Evolutionary conservation across 371 early-diverging fungal genomes (phyloP), one percentile per base, ranked within the genome.

Genomic region (Zancudomyces culisetae): DNA sequence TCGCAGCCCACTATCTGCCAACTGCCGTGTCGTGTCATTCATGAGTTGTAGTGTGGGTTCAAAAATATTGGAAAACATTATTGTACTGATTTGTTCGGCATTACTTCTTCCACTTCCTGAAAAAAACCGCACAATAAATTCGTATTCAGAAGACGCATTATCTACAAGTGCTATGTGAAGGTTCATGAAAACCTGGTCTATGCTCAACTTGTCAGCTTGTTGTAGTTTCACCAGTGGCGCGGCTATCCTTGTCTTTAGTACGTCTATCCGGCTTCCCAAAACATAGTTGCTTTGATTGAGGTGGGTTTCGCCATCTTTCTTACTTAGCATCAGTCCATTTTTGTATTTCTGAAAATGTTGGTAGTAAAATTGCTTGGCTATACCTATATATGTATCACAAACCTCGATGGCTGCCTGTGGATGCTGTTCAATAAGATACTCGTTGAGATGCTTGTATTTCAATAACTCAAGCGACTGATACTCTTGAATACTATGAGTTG

Each of bases 81-180:
- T n/a, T n/a, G n/a, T n/a, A 73, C 63, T 50, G 55, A 56, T 27
- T 69, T 63, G 49, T 70, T 67, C 72, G 68, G 51, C 60, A 72
- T 76, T 59, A 72, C 61, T 27, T 77, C 68, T n/a, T n/a, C n/a
- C n/a, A n/a, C n/a, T n/a, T n/a, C 29, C 71, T 55, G 47, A 61
- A 59, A 92, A 92, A 65, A 90, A 94, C 52, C 89, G 87, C 27
- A 75, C 68, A 26, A 82, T 74, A 56, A 94, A 94, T 29, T 84
- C 69, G 63, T 87, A 92, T 66, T 94, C 95, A 4, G 90, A 81
- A 40, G 83, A 79, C 18, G 90, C 87, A 59, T 91, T 90, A 68
- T 94, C 95, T 46, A 85, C 79, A 47, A 94, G 61, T 2, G 90
- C 77, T 29, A 87, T 70, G 49, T 83, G 80, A 67, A 83, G 77